Base-by-base conservation (phyloP, 805 yeast species). In the Kodamaea nitidulidarum region DNA sequence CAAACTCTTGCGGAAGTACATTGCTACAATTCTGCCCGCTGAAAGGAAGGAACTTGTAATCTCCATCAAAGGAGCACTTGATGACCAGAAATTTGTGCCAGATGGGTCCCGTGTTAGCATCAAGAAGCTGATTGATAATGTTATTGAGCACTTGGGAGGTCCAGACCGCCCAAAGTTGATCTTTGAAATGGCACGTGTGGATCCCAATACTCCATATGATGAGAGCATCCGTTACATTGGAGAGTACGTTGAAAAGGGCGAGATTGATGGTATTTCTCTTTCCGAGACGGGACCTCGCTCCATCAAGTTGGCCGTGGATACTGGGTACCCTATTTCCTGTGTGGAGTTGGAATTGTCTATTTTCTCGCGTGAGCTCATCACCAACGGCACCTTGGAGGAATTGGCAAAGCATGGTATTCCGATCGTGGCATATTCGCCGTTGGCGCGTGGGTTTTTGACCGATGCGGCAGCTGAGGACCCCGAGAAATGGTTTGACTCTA, bases 321-420 rank as follows among this genome's bases (percentile, higher is more conserved):
- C 76, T 3, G 43, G 35, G 10, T 68, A 71, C 40, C 83, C 81
- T 29, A 70, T 87, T 40, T 68, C 78, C 2, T 78, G 78, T 48
- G 85, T 84, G 32, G 96, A 88, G 64, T 70, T 84, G 31, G 97
- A 88, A 61, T 73, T 81, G 44, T 85, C 95, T 2, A 55, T 90
- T 41, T 76, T 82, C 64, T 58, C 78, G n/a, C 73, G 76, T 32
- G 85, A 83, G 11, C 73, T 81, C 27, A 53, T 78, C 32, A 42
- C 56, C 2, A 78, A 84, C 54, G 95, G 91, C 1, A 70, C 84
- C 15, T 73, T 81, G 45, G 75, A 70, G 3, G 71, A 74, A 4
- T 76, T 82, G 46, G 70, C 75, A 15, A 77, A 81, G 44, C 60
- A 71, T 24, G 68, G 68, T 11, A 74, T 88, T 40, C 83, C 93